phyloP scores from a whole-genome alignment of 179 eudicot species.

The Corrigiola litoralis region DNA sequence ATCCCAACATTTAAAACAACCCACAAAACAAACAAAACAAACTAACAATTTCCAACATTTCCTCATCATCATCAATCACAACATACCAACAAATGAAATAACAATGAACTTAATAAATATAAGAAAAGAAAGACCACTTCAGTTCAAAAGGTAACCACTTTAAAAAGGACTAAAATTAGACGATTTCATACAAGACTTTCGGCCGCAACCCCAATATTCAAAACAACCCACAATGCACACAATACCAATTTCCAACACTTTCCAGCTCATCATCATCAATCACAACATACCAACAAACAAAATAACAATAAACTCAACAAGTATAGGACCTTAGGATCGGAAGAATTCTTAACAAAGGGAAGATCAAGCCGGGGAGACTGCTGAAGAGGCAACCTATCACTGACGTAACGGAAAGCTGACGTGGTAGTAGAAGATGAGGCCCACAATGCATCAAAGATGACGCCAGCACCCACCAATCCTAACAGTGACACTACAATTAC shows the following conservation, averaged over 20 bases:
- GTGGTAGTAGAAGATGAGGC: slow-evolving; percentile 64
- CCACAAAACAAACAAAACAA: no score
- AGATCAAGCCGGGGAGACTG: slow-evolving; percentile 16
- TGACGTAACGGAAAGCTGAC: slow-evolving; percentile 28
- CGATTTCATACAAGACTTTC: no score
- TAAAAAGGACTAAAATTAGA: no score
- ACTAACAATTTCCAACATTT: no score
- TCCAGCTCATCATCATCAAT: neutral
- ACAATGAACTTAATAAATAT: no score
- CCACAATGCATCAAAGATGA: slow-evolving; percentile 67
- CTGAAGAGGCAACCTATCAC: slow-evolving; percentile 29
- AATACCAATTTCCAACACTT: no score
- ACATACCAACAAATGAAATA: no score
- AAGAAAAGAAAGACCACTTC: no score
- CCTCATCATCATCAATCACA: neutral
- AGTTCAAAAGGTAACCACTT: no score
- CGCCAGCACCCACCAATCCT: slow-evolving; percentile 43
- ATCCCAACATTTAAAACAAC: no score
- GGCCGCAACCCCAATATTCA: no score
- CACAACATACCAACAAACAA: neutral
- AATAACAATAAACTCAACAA: neutral
- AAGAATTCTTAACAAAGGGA: slow-evolving; percentile 1
- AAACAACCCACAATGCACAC: no score
- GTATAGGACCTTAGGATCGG: slow-evolving; percentile 19
- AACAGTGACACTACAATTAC: slow-evolving; percentile 33